A percentile compares a stretch with the other conserved stretches of the same genome.
These are phyloP conservation scores for Citropsis articulata DNA, from an alignment of 345 rosid species.

Conservation along the genomic window DNA sequence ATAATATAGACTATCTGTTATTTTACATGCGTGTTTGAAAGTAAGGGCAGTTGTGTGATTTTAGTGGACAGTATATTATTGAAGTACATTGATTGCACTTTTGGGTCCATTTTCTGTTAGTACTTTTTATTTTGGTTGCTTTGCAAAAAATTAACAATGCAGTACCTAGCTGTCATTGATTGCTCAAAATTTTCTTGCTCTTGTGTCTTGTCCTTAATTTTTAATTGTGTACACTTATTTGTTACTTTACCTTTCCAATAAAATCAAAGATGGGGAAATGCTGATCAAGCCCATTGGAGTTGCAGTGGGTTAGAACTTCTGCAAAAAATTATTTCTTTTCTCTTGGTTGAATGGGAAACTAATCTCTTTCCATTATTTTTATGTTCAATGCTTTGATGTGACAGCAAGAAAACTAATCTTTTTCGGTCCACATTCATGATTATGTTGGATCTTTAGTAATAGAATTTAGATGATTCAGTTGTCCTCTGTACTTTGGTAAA, in stretches of 20 bases:
- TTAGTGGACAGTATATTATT: not conserved
- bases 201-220: not conserved
- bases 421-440: not conserved
- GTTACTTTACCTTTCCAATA: not conserved
- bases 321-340: not conserved
- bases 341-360: not conserved
- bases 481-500: not conserved
- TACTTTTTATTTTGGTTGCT: not conserved
- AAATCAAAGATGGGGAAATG: not conserved
- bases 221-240: conserved; percentile 1
- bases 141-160: not conserved
- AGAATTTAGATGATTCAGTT: not conserved
- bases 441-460: not conserved
- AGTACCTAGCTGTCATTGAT: not conserved
- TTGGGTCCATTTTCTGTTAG: not conserved
- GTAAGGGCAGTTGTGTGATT: not conserved
- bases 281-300: not conserved
- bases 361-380: not conserved
- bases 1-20: not conserved
- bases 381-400: not conserved
- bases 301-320: not conserved
- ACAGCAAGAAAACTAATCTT: not conserved
- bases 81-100: not conserved
- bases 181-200: not conserved
- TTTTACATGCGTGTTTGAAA: not conserved